phyloP scores from a whole-genome alignment of 2,329 filamentous ascomycete genomes.

The Colletotrichum noveboracense region DNA sequence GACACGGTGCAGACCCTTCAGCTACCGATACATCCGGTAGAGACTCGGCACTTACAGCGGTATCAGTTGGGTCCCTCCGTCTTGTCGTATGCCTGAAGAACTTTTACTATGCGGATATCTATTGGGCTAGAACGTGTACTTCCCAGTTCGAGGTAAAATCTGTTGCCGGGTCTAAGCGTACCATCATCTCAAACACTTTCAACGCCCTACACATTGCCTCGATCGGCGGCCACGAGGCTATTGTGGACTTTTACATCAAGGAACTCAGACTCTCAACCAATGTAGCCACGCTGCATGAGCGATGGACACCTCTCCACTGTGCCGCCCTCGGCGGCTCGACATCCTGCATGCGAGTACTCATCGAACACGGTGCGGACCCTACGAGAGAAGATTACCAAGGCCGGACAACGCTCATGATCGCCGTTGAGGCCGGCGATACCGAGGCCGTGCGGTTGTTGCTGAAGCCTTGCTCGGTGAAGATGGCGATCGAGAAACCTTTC shows the following conservation, averaged over 20 bases:
- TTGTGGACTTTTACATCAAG: background rate
- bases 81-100: background rate
- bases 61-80: background rate
- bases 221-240: background rate
- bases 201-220: slow-evolving; percentile 4
- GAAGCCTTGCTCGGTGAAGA: background rate
- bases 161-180: background rate
- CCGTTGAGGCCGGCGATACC: background rate
- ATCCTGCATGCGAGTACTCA: background rate
- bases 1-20: background rate
- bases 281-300: background rate
- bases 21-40: background rate
- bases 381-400: background rate
- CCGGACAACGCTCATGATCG: background rate
- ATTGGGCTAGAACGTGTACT: background rate
- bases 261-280: background rate
- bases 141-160: background rate
- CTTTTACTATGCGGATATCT: background rate
- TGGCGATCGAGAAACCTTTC: background rate
- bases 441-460: background rate
- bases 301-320: slow-evolving; percentile 1
- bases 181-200: background rate
- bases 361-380: slow-evolving; percentile 1
- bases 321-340: background rate
- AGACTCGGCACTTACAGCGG: background rate